phyloP scores from a whole-genome alignment of 441 rosid species.

The Omphalea diandra region DNA sequence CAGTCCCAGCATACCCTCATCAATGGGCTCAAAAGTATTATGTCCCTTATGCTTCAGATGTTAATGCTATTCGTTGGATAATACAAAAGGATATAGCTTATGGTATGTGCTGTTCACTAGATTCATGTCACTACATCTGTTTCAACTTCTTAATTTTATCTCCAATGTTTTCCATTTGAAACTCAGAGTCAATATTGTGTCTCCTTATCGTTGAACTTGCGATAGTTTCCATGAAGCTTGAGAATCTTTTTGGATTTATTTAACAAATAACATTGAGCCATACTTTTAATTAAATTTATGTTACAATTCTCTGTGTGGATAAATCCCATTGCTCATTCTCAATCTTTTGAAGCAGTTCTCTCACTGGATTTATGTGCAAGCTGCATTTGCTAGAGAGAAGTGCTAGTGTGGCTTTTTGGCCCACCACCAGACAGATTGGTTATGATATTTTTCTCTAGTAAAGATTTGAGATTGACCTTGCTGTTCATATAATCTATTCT shows the following conservation, averaged over 20 bases:
- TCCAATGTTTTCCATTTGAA: background rate
- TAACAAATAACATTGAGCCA: background rate
- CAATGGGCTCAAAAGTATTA: slow-evolving; percentile 84
- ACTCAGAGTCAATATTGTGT: background rate
- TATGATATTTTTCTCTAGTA: background rate
- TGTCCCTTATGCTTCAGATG: slow-evolving; percentile 75
- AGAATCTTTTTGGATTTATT: background rate
- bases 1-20: slow-evolving; percentile 73
- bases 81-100: slow-evolving; percentile 61
- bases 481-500: background rate
- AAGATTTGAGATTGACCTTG: background rate
- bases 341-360: background rate
- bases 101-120: slow-evolving; percentile 37
- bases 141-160: slow-evolving; percentile 1
- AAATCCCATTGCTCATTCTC: background rate
- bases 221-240: background rate
- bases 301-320: background rate
- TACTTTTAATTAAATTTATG: background rate
- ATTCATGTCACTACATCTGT: background rate
- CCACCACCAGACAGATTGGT: background rate
- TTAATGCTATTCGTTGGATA: slow-evolving; percentile 56
- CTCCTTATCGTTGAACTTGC: background rate
- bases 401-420: background rate
- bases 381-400: background rate
- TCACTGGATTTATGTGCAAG: background rate